Evolutionary conservation across 108 stramenopile genomes (phyloP).

Genomic region (Pseudonitzschia delicatissima): DNA sequence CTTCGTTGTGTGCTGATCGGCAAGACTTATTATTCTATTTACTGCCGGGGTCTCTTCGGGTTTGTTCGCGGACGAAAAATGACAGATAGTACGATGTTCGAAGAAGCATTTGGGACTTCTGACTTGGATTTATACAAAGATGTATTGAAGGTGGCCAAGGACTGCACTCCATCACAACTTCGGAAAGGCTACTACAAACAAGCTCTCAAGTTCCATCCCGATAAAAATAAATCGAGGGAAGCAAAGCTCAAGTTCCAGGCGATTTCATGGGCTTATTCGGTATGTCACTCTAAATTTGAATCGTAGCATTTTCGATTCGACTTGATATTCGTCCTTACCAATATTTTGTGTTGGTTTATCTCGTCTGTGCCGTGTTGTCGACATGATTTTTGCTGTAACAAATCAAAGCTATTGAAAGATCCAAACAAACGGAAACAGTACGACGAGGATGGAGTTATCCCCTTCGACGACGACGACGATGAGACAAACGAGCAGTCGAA

Average conservation of each 20-base stretch:
- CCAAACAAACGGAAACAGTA: slow-evolving; percentile 39
- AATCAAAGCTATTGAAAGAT: slow-evolving; percentile 34
- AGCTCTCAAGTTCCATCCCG: slow-evolving; percentile 70
- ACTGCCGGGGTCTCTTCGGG: too few relatives aligned
- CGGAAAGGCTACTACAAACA: slow-evolving; percentile 82
- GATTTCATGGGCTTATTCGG: slow-evolving; percentile 42
- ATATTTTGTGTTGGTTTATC: not conserved
- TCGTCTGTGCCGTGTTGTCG: not conserved
- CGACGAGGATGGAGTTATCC: slow-evolving; percentile 68
- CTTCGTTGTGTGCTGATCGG: too few relatives aligned
- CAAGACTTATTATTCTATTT: too few relatives aligned
- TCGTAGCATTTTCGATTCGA: too few relatives aligned
- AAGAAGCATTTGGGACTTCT: slow-evolving; percentile 63
- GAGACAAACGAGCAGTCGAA: slow-evolving; percentile 19
- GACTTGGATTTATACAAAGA: slow-evolving; percentile 60
- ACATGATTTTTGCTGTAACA: not conserved
- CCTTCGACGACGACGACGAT: slow-evolving; percentile 50
- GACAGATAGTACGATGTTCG: too few relatives aligned
- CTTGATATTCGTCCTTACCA: not conserved
- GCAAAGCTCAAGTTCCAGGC: slow-evolving; percentile 59
- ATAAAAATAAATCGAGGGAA: slow-evolving; percentile 57
- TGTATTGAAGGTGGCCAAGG: slow-evolving; percentile 49
- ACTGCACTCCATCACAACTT: slow-evolving; percentile 51
- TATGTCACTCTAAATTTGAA: too few relatives aligned
- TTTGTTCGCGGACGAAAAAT: too few relatives aligned